Evolutionary conservation across 208 protist genomes (phyloP).

Genomic region (Wallacemonas sp.): DNA sequence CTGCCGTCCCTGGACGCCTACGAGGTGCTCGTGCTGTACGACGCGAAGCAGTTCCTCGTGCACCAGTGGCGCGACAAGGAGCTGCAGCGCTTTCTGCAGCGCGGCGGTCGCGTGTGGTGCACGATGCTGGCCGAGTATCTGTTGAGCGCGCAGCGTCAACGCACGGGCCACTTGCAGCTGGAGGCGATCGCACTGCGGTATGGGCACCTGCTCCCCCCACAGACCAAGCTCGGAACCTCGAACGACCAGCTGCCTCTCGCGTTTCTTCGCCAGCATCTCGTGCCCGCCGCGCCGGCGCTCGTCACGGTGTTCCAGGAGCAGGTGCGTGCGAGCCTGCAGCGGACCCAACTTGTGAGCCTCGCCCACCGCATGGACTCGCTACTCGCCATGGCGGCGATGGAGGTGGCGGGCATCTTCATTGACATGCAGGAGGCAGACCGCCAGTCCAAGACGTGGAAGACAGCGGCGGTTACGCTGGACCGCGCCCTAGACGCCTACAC

Average conservation of each 20-base stretch:
- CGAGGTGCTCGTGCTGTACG: constrained; percentile 77
- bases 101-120: constrained; percentile 86
- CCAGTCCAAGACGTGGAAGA: constrained; percentile 57
- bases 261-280: constrained; percentile 57
- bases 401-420: constrained; percentile 69
- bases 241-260: constrained; percentile 54
- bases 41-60: constrained; percentile 77
- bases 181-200: constrained; percentile 58
- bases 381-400: constrained; percentile 75
- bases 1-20: constrained; percentile 65
- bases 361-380: constrained; percentile 84
- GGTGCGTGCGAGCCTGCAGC: constrained; percentile 36
- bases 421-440: constrained; percentile 60
- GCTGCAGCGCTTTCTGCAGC: constrained; percentile 63
- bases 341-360: constrained; percentile 64
- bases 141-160: constrained; percentile 65
- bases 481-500: constrained; percentile 55
- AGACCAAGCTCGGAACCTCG: constrained; percentile 43
- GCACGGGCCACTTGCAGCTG: constrained; percentile 55
- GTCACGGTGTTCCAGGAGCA: constrained; percentile 56
- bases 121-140: constrained; percentile 86
- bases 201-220: constrained; percentile 53
- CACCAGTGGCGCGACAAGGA: constrained; percentile 59
- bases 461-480: constrained; percentile 52
- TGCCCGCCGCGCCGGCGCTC: constrained; percentile 44